Evolutionary conservation across 345 rosid genomes (phyloP), one percentile per base, ranked within the genome.

Genomic region (Microcos paniculata): DNA sequence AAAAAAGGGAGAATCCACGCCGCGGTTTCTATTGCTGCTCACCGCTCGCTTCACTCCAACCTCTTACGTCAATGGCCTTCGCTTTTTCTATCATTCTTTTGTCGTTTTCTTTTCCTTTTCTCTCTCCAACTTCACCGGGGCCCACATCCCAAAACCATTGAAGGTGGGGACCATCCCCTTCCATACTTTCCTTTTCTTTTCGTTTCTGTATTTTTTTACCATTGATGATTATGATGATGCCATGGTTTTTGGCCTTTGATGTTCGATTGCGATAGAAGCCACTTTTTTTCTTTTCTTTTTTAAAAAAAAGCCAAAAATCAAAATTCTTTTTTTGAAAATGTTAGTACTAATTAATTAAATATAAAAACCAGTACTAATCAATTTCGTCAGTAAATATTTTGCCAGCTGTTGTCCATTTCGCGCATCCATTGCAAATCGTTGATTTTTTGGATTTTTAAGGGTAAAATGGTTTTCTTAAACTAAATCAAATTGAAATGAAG

Each of bases 1-100:
- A 0, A 70, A 15, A 52, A 1, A 19, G 3, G 13, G 2, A 21
- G 26, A 64, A 58, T 82, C 79, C 78, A 78, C 69, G 77, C 79
- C 78, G 76, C 69, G 77, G 84, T 74, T 78, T 73, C 72, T 4
- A 2, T 56, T 43, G 28, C 42, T 48, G 24, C 42, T 23, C 26
- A 26, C 68, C 64, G 68, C 64, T 30, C 16, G 23, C 46, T 65
- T 49, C 62, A 35, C 78, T 61, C 79, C 79, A 6, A 80, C 26
- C 35, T 4, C 0, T 56, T 38, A 71, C 77, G 70, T 78, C 85
- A 75, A 75, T 38, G 46, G 15, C 66, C 75, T 56, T 57, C 48
- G 8, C 69, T 55, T 73, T 66, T 63, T 42, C 42, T 28, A 19
- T 9, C 51, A 40, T 55, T 67, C 58, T 76, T 74, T 71, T 79